Evolutionary conservation across 2,329 filamentous ascomycete genomes (phyloP).

Genomic region (Cercospora brassicicola): DNA sequence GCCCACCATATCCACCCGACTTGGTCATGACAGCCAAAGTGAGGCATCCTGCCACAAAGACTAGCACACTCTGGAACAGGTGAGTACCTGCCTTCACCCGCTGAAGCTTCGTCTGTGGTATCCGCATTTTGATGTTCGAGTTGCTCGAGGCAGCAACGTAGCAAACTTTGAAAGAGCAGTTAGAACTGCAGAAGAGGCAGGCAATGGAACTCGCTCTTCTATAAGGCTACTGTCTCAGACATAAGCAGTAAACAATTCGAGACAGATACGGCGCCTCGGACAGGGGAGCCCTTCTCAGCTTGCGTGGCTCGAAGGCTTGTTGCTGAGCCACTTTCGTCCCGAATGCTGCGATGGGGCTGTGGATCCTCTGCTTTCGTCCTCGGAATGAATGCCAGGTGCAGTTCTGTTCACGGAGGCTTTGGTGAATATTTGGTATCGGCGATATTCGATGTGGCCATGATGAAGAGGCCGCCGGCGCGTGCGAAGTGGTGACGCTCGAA

Average conservation of each 20-base stretch:
- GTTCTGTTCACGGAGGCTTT: neutral
- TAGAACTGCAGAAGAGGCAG: neutral
- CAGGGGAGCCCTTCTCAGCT: conserved; percentile 13
- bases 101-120: conserved; percentile 51
- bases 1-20: conserved; percentile 54
- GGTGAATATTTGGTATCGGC: neutral
- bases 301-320: conserved; percentile 18
- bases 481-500: neutral
- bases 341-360: neutral
- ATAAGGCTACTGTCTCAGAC: conserved; percentile 12
- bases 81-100: conserved; percentile 59
- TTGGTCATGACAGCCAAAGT: conserved; percentile 61
- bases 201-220: neutral
- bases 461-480: neutral
- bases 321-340: conserved; percentile 6
- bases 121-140: conserved; percentile 40
- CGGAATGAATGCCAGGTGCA: neutral
- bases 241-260: conserved; percentile 19
- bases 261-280: conserved; percentile 5
- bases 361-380: neutral
- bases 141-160: neutral
- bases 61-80: conserved; percentile 54
- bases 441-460: neutral
- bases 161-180: neutral
- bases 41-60: conserved; percentile 60